Conservation (phyloP, 1,284 basidiomycete species). For the Malassezia caprae region DNA sequence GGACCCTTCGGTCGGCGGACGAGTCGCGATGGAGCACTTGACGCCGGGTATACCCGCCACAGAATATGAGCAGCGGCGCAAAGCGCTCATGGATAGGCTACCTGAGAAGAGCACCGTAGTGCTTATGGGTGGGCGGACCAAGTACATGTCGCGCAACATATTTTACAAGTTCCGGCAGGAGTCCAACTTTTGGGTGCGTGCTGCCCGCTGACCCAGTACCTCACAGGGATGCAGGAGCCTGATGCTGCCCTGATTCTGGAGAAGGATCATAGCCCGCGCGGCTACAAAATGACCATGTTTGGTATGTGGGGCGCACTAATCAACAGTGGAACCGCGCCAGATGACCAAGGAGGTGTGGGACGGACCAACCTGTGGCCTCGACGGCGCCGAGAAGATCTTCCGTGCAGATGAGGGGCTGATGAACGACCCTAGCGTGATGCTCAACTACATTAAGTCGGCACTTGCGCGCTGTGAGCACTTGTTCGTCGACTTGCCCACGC, state of each 20-base stretch:
- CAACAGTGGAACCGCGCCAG: slow-evolving; percentile 57
- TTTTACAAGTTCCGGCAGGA: slow-evolving; percentile 68
- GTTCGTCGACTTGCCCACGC: slow-evolving; percentile 38
- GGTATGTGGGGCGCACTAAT: slow-evolving; percentile 33
- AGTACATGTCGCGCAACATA: slow-evolving; percentile 59
- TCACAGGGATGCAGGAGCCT: slow-evolving; percentile 75
- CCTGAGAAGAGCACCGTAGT: slow-evolving; percentile 70
- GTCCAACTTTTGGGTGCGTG: slow-evolving; percentile 31
- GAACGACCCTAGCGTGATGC: slow-evolving; percentile 30
- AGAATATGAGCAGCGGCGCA: slow-evolving; percentile 74
- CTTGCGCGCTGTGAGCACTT: slow-evolving; percentile 31
- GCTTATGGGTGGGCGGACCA: slow-evolving; percentile 66
- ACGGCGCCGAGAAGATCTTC: slow-evolving; percentile 40
- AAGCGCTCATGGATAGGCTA: slow-evolving; percentile 63
- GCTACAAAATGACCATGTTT: slow-evolving; percentile 82
- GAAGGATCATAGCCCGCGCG: slow-evolving; percentile 49
- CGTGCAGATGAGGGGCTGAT: slow-evolving; percentile 39
- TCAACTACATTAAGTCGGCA: slow-evolving; percentile 28
- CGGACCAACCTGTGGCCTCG: slow-evolving; percentile 57
- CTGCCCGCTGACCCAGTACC: slow-evolving; percentile 20
- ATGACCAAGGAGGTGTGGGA: slow-evolving; percentile 79
- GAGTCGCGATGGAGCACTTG: slow-evolving; percentile 54
- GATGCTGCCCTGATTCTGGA: slow-evolving; percentile 66
- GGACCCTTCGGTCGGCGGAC: slow-evolving; percentile 18
- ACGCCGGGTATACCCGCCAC: slow-evolving; percentile 71